Evolutionary conservation across 169 alveolate genomes (phyloP), one percentile per base, ranked within the genome.

Genomic region (Eimeria praecox): DNA sequence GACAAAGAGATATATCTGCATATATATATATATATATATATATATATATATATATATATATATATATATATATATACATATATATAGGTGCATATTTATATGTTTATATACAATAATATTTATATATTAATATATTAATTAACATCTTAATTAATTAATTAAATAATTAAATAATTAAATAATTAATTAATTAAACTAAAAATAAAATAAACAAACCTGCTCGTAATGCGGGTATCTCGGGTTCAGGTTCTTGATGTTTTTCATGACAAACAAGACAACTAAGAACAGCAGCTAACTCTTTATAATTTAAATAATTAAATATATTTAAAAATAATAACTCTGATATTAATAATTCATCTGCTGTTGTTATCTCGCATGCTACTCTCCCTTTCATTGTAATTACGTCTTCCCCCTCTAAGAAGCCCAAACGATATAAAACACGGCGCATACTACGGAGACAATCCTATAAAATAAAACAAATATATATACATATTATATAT

Each of bases 331-430:
- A 96, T 49, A 99, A 97, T 93, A 99, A 95, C 96, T 99, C 99
- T 14, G 99, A 98, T 59, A 99, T 98, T 64, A 99, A 96, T 49
- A 99, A 94, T 97, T 99, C 99, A 96, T 99, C 99, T n/a, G 99
- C 98, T 22, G 99, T 99, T 54, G 99, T 98, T 77, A 99, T 98
- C 94, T 99, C 99, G 97, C 99, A 99, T 33, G 99, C 99, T 52
- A 99, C 98, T 95, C 99, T 98, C 3, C 99, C 99, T 97, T 97
- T 99, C 97, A 98, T 95, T 56, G 98, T 98, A 66, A 99, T 99
- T 10, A 99, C 98, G 69, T 99, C 99, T 64, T 98, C 97, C 87
- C 98, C 98, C 94, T 98, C 99, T 22, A 98, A 97, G 96, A 98
- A 98, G 71, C 98, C 99, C 88, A 99, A 96, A 95, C 99, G 98